Evolutionary conservation across 2,329 filamentous ascomycete genomes (phyloP), one percentile per base, ranked within the genome.

Genomic region (Colletotrichum sp.): DNA sequence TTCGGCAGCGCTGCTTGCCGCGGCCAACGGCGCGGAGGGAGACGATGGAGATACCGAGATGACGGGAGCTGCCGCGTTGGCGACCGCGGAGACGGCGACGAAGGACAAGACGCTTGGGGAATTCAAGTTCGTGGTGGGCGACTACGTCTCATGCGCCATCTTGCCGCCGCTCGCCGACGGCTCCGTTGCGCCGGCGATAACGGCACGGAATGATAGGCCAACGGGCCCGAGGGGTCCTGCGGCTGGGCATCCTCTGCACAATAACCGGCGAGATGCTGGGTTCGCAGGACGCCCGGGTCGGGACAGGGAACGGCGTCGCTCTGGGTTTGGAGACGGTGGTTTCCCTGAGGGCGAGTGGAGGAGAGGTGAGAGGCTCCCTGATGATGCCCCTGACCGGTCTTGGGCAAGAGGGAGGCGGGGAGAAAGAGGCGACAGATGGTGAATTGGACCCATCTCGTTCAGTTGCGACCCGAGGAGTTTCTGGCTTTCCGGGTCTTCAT

Each of bases 121-220:
- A 70, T 92, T 91, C 39, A 91, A 93, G 26, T 98, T 98, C 81
- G 94, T 98, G 13, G 94, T 97, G 77, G 96, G 96, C 1, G 96
- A 99, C 84, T 98, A 94, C 82, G 89, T 99, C 55, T 93, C 94
- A 74, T 96, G 95, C 83, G 95, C 95, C 7, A 93, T 98, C 76
- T 87, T 96, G 72, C 93, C 95, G 57, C 95, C 95, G 1, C 86
- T 94, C 30, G 87, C 91, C 36, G 94, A 96, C 82, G 96, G 96
- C 0, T 91, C 91, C 36, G 92, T 98, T 52, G 93, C 93, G 59
- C 92, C 94, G 12, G 87, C 90, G n/a, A 87, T 89, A 15, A 87
- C 87, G 26, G 87, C 89, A 32, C 85, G 87, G 39, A 84, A 85
- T 68, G 86, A 87, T 2, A 84, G 88, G n/a, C 86, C 84, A 2